A percentile compares a stretch with the other conserved stretches of the same genome.
Evolutionary conservation across 352 stramenopile species (phyloP).

Genomic region (Lagenidium giganteum): DNA sequence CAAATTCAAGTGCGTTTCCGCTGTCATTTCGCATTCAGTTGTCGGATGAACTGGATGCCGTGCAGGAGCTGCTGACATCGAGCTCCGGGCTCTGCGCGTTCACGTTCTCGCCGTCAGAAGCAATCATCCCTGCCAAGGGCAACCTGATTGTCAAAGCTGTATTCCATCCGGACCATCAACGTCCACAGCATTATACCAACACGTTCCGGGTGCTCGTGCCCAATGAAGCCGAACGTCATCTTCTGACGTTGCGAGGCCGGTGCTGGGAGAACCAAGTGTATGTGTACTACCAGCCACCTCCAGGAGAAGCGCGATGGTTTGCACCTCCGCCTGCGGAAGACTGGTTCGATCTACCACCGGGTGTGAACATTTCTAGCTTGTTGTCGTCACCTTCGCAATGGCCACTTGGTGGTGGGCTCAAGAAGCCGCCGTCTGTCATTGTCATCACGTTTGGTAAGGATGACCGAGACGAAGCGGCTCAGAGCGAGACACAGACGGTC

Average conservation of each 20-base stretch:
- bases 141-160: conserved; percentile 36
- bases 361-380: conserved; percentile 8
- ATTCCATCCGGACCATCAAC: conserved; percentile 49
- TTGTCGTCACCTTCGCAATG: too few species aligned
- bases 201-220: conserved; percentile 50
- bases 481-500: too few species aligned
- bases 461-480: neutral
- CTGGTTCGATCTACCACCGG: conserved; percentile 44
- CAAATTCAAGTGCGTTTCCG: conserved; percentile 49
- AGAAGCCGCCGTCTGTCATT: conserved; percentile 25
- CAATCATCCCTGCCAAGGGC: conserved; percentile 38
- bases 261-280: conserved; percentile 72
- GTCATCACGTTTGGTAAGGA: conserved; percentile 27
- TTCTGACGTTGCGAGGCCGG: conserved; percentile 30
- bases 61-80: too few species aligned
- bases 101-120: conserved; percentile 39
- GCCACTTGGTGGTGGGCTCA: conserved; percentile 24
- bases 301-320: too few species aligned
- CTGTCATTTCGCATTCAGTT: conserved; percentile 48
- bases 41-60: too few species aligned
- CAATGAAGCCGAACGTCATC: conserved; percentile 48
- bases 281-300: too few species aligned
- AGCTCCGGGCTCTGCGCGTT: conserved; percentile 30
- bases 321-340: conserved; percentile 34
- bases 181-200: conserved; percentile 33